These are phyloP conservation scores for Neurospora sp. DNA, from an alignment of 495 filamentous ascomycete genomes.

Conservation along the genomic window DNA sequence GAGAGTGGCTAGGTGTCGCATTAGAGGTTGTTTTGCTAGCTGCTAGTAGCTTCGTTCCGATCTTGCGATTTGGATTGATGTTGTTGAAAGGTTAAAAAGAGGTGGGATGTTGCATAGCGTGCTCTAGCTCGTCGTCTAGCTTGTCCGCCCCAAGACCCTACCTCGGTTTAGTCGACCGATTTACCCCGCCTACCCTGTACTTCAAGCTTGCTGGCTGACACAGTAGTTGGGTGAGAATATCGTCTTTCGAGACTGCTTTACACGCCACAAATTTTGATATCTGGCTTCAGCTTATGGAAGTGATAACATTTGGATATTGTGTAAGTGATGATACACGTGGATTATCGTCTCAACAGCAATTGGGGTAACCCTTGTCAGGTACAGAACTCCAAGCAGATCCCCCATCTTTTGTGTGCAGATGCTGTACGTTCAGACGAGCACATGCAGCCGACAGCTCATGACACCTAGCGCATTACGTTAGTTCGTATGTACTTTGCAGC, in stretches of 20 bases:
- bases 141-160: background rate
- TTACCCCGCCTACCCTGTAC: background rate
- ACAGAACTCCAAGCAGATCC: background rate
- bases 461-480: too few species aligned
- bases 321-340: background rate
- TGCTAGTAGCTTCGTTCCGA: background rate
- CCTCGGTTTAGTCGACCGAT: background rate
- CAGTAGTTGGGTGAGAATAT: background rate
- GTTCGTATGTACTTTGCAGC: too few species aligned
- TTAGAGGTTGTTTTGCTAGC: background rate
- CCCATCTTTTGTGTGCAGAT: background rate
- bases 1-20: background rate
- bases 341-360: background rate
- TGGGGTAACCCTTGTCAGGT: background rate
- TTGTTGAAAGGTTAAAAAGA: background rate
- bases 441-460: background rate
- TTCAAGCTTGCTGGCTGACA: background rate
- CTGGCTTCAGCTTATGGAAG: background rate
- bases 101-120: background rate
- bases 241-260: background rate
- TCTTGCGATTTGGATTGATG: background rate
- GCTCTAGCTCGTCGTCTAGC: background rate
- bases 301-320: background rate
- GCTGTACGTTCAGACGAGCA: background rate
- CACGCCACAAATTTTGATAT: background rate